Evolutionary conservation across 1,284 basidiomycete species (phyloP).

Genomic region (Pyrrhoderma noxium): DNA sequence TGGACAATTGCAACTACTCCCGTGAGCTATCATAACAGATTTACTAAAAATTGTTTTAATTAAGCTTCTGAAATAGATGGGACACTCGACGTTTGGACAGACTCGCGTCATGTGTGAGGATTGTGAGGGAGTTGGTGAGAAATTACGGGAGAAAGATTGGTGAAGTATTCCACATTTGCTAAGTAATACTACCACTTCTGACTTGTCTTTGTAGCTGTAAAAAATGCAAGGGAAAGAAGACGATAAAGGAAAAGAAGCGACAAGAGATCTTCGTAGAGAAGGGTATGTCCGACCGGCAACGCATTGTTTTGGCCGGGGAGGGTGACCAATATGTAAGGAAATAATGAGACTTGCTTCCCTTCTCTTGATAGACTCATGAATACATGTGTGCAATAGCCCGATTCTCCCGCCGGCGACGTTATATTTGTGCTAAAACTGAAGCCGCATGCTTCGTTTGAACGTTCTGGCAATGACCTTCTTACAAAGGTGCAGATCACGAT

Average conservation of each 20-base stretch:
- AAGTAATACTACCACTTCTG: background rate
- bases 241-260: slow-evolving; percentile 80
- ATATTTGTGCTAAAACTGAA: slow-evolving; percentile 73
- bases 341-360: background rate
- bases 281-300: slow-evolving; percentile 81
- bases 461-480: slow-evolving; percentile 71
- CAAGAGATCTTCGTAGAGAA: slow-evolving; percentile 82
- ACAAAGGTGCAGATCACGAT: slow-evolving; percentile 76
- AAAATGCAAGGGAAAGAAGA: slow-evolving; percentile 88
- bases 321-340: slow-evolving; percentile 78
- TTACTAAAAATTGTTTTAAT: background rate
- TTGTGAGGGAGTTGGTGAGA: slow-evolving; percentile 77
- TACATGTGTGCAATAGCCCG: slow-evolving; percentile 47
- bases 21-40: slow-evolving; percentile 23
- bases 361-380: background rate
- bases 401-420: slow-evolving; percentile 78
- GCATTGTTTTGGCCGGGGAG: slow-evolving; percentile 83
- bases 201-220: slow-evolving; percentile 61
- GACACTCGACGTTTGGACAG: slow-evolving; percentile 42
- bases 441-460: slow-evolving; percentile 73
- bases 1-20: slow-evolving; percentile 56
- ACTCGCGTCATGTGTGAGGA: slow-evolving; percentile 60
- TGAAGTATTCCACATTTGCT: slow-evolving; percentile 28
- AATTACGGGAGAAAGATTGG: slow-evolving; percentile 85
- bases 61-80: slow-evolving; percentile 31